Percentiles rank a stretch among this genome's conserved stretches.
phyloP scores from a whole-genome alignment of 768 basidiomycete species.

The Termitomyces sp. region DNA sequence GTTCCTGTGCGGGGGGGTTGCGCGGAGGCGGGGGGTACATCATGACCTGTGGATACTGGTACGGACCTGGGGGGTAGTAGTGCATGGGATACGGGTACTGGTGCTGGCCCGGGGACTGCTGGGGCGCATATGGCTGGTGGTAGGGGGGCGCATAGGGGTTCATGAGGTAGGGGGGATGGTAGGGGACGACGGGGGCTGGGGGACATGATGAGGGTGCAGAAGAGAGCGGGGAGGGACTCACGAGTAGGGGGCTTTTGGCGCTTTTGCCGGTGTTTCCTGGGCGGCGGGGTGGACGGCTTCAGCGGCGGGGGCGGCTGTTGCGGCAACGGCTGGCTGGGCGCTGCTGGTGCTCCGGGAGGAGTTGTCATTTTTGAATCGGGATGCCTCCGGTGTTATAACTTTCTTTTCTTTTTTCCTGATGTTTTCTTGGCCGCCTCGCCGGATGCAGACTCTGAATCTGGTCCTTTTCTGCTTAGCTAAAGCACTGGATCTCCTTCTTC shows the following conservation, averaged over 20 bases:
- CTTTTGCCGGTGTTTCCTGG: constrained; percentile 55
- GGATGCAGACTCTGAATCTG: constrained; percentile 12
- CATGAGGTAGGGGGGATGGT: constrained; percentile 55
- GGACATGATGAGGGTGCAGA: constrained; percentile 36
- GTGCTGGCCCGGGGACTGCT: constrained; percentile 33
- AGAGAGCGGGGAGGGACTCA: constrained; percentile 14
- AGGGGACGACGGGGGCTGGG: constrained; percentile 17
- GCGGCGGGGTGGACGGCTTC: constrained; percentile 34
- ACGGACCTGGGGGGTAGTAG: constrained; percentile 47
- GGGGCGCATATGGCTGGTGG: constrained; percentile 24
- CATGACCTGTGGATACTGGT: constrained; percentile 70
- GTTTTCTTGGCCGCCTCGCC: background rate
- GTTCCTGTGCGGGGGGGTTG: constrained; percentile 28
- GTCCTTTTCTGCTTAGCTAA: constrained; percentile 39
- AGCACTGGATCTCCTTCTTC: constrained; percentile 12
- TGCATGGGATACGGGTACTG: constrained; percentile 55
- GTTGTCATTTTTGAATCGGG: constrained; percentile 39
- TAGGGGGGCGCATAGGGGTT: constrained; percentile 61
- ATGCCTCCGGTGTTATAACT: constrained; percentile 40
- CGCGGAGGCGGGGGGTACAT: constrained; percentile 53
- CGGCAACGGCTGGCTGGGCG: constrained; percentile 40
- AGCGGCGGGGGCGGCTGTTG: constrained; percentile 43
- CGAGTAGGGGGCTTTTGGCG: constrained; percentile 27
- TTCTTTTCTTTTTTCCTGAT: constrained; percentile 16
- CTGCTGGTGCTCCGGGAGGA: constrained; percentile 31